Percentiles rank a stretch among this genome's conserved stretches.
Conservation (phyloP, 768 basidiomycete species). For the Boletus eberwhitei region DNA sequence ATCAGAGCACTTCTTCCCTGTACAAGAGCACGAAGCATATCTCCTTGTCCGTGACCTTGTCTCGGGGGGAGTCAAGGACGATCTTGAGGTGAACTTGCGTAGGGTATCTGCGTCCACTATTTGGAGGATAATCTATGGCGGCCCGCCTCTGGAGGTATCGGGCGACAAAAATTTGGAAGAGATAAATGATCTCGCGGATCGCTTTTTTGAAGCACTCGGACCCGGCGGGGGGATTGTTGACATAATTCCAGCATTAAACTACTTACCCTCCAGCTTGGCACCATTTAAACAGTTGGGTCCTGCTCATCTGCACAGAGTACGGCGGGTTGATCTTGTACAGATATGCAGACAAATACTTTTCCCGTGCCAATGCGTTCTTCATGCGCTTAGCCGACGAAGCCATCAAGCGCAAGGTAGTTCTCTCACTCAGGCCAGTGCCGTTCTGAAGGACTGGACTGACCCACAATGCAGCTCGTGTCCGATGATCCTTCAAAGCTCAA, state of each 20-base stretch:
- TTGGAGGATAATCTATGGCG: conserved; percentile 3
- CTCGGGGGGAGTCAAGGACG: not conserved
- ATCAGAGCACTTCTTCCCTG: not conserved
- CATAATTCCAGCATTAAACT: conserved; percentile 1
- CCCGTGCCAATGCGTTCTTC: conserved; percentile 4
- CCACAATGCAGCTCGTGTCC: not conserved
- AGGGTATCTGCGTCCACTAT: conserved; percentile 3
- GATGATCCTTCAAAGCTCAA: conserved; percentile 4
- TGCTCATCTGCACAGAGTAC: not conserved
- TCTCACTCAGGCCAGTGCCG: too few relatives aligned
- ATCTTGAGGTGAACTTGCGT: conserved; percentile 6
- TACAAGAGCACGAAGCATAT: conserved; percentile 8
- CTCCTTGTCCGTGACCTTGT: conserved; percentile 3
- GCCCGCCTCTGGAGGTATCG: conserved; percentile 1
- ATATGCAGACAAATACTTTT: conserved; percentile 4
- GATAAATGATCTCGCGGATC: not conserved
- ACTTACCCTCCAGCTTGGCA: conserved; percentile 1
- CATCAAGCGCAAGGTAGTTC: conserved; percentile 2
- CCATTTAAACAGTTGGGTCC: conserved; percentile 9
- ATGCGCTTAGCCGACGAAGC: conserved; percentile 1
- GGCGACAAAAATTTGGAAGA: conserved; percentile 4
- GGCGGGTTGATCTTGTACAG: not conserved
- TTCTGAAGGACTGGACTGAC: not conserved
- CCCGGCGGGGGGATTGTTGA: conserved; percentile 8
- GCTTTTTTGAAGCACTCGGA: not conserved